These are phyloP conservation scores for Durotheca rogersii DNA, from an alignment of 495 filamentous ascomycete genomes.

Conservation along the genomic window DNA sequence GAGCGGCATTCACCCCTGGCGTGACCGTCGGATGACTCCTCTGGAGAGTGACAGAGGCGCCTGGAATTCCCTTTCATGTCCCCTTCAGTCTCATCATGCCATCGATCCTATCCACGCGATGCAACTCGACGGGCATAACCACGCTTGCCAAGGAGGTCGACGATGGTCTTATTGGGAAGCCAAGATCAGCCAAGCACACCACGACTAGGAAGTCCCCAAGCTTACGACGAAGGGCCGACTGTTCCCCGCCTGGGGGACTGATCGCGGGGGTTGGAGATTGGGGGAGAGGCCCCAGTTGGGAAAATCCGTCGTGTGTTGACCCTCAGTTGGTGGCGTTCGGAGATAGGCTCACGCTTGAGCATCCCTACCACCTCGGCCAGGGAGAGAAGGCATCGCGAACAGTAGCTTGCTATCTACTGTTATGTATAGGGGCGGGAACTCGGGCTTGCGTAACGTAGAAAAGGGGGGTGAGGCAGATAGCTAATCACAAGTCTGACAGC, in stretches of 20 bases:
- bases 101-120: constrained; percentile 2
- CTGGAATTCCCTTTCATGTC: neutral
- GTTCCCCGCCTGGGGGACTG: neutral
- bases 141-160: constrained; percentile 5
- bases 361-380: neutral
- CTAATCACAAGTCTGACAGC: no score
- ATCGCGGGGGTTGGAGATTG: neutral
- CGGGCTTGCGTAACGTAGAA: no score
- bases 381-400: no score
- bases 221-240: neutral
- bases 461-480: no score
- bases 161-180: constrained; percentile 3
- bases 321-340: neutral
- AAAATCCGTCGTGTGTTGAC: neutral
- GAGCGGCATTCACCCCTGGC: neutral
- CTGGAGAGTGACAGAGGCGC: no score
- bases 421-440: no score
- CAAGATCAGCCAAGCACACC: constrained; percentile 5
- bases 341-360: neutral
- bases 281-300: neutral
- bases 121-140: constrained; percentile 10
- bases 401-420: no score
- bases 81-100: neutral
- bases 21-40: neutral
- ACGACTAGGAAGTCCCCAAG: constrained; percentile 1